Conservation (phyloP, 2,329 filamentous ascomycete species). For the Penicillium sp. region DNA sequence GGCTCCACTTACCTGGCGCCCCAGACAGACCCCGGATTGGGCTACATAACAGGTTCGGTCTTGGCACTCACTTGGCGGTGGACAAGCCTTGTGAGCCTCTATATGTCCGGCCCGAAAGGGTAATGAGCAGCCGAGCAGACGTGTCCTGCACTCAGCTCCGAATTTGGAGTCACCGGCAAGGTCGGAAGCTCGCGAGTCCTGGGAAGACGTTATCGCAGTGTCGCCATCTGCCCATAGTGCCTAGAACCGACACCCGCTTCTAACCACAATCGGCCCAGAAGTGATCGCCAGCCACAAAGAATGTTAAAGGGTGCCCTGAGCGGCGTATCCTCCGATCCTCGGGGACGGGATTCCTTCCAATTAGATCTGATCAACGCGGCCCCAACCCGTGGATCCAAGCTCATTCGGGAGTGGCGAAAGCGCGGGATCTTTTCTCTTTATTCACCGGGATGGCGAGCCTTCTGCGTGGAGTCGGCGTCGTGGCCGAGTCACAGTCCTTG, state of each 20-base stretch:
- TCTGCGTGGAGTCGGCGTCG: conserved; percentile 9
- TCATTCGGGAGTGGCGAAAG: conserved; percentile 6
- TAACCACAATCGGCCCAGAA: neutral
- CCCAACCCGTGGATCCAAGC: neutral
- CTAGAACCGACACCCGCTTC: no score
- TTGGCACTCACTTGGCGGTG: conserved; percentile 3
- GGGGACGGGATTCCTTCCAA: conserved; percentile 4
- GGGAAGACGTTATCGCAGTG: no score
- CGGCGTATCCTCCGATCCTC: neutral
- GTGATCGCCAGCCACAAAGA: neutral
- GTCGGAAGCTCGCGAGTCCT: neutral
- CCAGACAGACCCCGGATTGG: neutral
- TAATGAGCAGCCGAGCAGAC: neutral
- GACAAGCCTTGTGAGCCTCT: conserved; percentile 3
- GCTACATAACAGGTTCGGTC: neutral
- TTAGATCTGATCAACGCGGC: neutral
- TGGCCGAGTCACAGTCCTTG: conserved; percentile 7
- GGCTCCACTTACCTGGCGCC: neutral
- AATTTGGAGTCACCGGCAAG: neutral
- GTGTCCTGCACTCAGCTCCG: neutral
- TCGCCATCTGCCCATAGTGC: no score
- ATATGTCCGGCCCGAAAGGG: neutral
- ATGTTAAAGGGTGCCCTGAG: neutral
- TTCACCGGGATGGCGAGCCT: neutral
- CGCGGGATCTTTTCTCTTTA: neutral